Evolutionary conservation across 441 rosid species (phyloP).

Genomic region (Erodium trifolium): DNA sequence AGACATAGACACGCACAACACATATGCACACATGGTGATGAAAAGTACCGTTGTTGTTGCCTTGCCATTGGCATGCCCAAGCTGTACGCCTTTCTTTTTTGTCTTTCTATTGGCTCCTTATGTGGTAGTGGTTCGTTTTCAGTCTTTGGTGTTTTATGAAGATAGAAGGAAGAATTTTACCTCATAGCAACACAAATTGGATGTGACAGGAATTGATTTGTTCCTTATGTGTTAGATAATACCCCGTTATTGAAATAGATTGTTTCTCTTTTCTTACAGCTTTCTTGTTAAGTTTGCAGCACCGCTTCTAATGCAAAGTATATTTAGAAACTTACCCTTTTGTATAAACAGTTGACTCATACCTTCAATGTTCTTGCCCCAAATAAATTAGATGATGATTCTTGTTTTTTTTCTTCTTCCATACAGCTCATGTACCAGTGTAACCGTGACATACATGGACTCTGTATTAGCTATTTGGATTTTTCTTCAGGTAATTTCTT

Average conservation of each 20-base stretch:
- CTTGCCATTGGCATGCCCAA: neutral
- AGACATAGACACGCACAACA: neutral
- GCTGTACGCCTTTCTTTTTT: neutral
- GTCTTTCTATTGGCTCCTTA: neutral
- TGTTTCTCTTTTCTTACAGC: neutral
- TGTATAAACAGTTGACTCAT: neutral
- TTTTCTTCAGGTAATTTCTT: neutral
- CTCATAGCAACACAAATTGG: neutral
- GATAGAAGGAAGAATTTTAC: neutral
- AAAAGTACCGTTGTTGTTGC: neutral
- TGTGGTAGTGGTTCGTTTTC: slow-evolving; percentile 1
- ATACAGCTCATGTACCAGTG: neutral
- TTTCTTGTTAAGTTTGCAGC: neutral
- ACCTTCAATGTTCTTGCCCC: neutral
- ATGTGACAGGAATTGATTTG: neutral
- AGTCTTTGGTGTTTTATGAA: neutral
- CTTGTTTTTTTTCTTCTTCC: neutral
- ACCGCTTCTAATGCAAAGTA: neutral
- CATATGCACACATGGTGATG: neutral
- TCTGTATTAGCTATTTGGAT: neutral
- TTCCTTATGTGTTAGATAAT: neutral
- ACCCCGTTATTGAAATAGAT: neutral
- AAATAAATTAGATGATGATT: neutral
- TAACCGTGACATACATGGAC: neutral
- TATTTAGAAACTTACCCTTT: neutral